phyloP scores from a whole-genome alignment of 257 asterid species.

The Lavandula angustifolia region DNA sequence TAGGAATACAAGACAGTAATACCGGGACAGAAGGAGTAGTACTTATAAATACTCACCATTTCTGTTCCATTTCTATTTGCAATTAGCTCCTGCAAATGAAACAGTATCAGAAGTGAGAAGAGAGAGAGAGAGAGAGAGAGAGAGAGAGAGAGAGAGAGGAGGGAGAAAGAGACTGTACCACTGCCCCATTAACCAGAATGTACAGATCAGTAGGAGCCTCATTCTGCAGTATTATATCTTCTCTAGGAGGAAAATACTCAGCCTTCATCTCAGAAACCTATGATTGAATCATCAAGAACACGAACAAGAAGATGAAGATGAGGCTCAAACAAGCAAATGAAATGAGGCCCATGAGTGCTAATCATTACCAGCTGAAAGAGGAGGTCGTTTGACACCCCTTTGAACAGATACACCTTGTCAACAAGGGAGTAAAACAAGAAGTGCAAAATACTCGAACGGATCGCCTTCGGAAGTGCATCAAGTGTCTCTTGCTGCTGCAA shows the following conservation, averaged over 20 bases:
- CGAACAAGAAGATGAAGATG: conserved; percentile 21
- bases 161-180: conserved; percentile 43
- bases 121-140: conserved; percentile 10
- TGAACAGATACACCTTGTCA: conserved; percentile 71
- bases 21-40: background rate
- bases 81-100: conserved; percentile 60
- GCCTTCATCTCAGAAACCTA: conserved; percentile 80
- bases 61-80: conserved; percentile 41
- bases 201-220: conserved; percentile 79
- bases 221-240: conserved; percentile 69
- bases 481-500: conserved; percentile 80
- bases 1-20: no score
- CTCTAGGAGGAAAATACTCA: conserved; percentile 73
- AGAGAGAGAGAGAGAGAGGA: background rate
- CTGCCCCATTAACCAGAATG: conserved; percentile 67
- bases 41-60: conserved; percentile 40
- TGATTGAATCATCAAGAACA: conserved; percentile 11
- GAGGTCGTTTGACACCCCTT: conserved; percentile 74
- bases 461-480: conserved; percentile 81
- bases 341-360: background rate
- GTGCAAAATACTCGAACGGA: conserved; percentile 67
- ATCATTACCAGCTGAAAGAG: conserved; percentile 80
- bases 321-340: background rate
- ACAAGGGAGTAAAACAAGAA: conserved; percentile 65
- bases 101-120: conserved; percentile 17